phyloP scores from a whole-genome alignment of 768 basidiomycete genomes.

The Rossbeevera mucosa region DNA sequence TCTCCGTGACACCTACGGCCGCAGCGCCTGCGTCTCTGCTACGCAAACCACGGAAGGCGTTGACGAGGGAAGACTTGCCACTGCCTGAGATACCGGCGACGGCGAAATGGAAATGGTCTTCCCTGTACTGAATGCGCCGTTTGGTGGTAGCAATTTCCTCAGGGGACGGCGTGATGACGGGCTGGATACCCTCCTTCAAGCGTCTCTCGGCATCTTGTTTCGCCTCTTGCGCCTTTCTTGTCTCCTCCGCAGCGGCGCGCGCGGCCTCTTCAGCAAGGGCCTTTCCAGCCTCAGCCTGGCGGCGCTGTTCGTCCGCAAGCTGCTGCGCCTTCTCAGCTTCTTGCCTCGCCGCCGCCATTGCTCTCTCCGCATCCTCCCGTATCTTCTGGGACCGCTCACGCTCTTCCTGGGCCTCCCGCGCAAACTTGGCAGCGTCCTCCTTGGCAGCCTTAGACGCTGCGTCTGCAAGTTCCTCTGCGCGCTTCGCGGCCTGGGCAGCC shows the following conservation, averaged over 20 bases:
- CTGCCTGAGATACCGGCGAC: slow-evolving; percentile 32
- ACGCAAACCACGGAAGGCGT: slow-evolving; percentile 32
- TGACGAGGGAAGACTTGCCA: slow-evolving; percentile 38
- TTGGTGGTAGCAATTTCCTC: slow-evolving; percentile 15
- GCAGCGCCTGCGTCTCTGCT: slow-evolving; percentile 15
- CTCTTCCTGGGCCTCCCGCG: slow-evolving; percentile 13
- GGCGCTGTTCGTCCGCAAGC: slow-evolving; percentile 19
- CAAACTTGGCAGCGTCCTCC: slow-evolving; percentile 17
- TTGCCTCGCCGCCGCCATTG: slow-evolving; percentile 9
- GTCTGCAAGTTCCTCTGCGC: slow-evolving; percentile 9
- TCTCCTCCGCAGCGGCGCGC: slow-evolving; percentile 15
- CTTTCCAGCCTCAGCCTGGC: slow-evolving; percentile 13
- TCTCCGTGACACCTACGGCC: slow-evolving; percentile 18
- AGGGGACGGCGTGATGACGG: slow-evolving; percentile 11
- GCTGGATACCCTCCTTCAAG: slow-evolving; percentile 23
- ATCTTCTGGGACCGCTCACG: slow-evolving; percentile 9
- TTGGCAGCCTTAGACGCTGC: slow-evolving; percentile 7
- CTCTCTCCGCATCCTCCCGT: slow-evolving; percentile 15
- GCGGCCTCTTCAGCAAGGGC: slow-evolving; percentile 13
- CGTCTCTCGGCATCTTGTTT: slow-evolving; percentile 14
- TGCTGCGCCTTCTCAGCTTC: slow-evolving; percentile 9
- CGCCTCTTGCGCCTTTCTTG: slow-evolving; percentile 13
- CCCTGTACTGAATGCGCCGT: slow-evolving; percentile 19
- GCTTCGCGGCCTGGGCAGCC: not conserved
- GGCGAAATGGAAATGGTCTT: slow-evolving; percentile 32